These are phyloP conservation scores for Globisporangium okanoganense DNA, from an alignment of 352 stramenopile species.

Conservation along the genomic window DNA sequence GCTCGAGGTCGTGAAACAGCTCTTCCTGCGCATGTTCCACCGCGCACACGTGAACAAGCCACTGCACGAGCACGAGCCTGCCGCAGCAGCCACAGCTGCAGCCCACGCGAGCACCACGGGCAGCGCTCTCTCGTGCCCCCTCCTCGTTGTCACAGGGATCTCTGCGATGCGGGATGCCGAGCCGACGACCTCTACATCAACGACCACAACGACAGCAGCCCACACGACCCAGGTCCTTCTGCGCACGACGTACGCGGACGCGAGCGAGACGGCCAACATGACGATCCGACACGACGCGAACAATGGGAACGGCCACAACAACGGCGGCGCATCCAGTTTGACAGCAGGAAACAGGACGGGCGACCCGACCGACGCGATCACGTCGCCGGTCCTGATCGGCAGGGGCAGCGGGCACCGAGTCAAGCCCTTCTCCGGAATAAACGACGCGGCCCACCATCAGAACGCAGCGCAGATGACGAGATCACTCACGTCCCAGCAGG, in stretches of 20 bases:
- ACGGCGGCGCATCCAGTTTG: too few species aligned
- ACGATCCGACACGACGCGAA: not conserved
- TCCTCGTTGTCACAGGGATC: constrained; percentile 14
- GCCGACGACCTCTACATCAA: not conserved
- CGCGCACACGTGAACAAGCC: not conserved
- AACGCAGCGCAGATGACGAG: constrained; percentile 24
- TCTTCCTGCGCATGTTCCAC: not conserved
- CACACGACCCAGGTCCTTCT: not conserved
- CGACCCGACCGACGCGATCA: constrained; percentile 19
- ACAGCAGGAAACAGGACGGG: constrained; percentile 10
- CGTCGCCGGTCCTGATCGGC: constrained; percentile 9
- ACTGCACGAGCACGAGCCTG: not conserved
- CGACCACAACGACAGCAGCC: not conserved
- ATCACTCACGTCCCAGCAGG: constrained; percentile 35
- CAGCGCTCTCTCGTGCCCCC: constrained; percentile 8
- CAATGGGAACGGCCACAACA: not conserved
- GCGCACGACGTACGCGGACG: not conserved
- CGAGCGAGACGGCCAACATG: not conserved
- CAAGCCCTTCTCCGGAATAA: not conserved
- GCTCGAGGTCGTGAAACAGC: constrained; percentile 3
- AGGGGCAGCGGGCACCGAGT: constrained; percentile 3
- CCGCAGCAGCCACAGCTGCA: not conserved
- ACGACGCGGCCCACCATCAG: not conserved
- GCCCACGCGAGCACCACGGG: constrained; percentile 5
- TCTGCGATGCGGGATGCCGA: constrained; percentile 17